These are phyloP conservation scores for Cryptosporidium sp. DNA, from an alignment of 169 alveolate genomes.

Conservation along the genomic window DNA sequence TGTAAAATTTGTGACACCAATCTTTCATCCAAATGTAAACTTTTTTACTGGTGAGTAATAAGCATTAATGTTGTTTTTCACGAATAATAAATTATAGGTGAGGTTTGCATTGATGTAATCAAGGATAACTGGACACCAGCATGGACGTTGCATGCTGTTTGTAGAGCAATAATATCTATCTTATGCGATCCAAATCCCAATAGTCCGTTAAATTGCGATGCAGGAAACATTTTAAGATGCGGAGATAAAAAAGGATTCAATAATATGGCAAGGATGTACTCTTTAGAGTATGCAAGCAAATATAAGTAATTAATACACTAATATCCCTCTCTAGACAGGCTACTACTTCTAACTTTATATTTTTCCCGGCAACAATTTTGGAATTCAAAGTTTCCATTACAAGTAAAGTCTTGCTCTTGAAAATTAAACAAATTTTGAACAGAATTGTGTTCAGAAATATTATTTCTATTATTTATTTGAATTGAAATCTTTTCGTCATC, in stretches of 20 bases:
- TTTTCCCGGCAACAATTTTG: background rate
- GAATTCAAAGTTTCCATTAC: background rate
- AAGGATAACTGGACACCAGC: constrained; percentile 96
- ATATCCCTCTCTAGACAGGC: constrained; percentile 56
- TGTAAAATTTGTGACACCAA: constrained; percentile 91
- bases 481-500: constrained; percentile 1
- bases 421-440: constrained; percentile 9
- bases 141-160: constrained; percentile 94
- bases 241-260: constrained; percentile 93
- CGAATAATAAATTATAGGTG: constrained; percentile 83
- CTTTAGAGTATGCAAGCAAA: constrained; percentile 89
- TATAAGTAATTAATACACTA: constrained; percentile 7
- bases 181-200: constrained; percentile 95
- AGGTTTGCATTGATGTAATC: constrained; percentile 93
- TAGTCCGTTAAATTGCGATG: constrained; percentile 97
- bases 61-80: background rate
- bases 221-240: constrained; percentile 92
- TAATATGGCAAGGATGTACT: constrained; percentile 95
- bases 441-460: background rate
- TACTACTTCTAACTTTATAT: constrained; percentile 22
- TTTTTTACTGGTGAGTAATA: constrained; percentile 89
- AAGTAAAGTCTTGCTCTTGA: background rate
- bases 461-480: background rate
- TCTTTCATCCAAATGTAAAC: constrained; percentile 97
- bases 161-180: constrained; percentile 91